These are phyloP conservation scores for Ophiostoma quercus DNA, from an alignment of 2,329 filamentous ascomycete species.

Conservation along the genomic window DNA sequence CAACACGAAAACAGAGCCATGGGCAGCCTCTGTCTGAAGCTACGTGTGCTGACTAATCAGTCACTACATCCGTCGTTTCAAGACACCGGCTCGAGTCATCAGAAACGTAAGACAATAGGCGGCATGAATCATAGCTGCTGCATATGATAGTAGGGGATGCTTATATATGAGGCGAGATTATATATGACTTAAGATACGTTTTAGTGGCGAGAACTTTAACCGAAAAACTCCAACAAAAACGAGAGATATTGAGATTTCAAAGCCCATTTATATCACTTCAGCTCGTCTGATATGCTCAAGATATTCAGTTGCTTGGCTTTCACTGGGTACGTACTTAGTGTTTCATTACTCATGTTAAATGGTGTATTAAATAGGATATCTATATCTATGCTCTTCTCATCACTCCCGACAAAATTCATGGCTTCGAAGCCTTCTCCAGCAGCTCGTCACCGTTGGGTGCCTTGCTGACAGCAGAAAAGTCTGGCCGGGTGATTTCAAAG, in stretches of 20 bases:
- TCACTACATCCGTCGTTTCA: background rate
- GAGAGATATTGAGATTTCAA: too few species aligned
- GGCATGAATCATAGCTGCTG: background rate
- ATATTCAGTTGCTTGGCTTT: background rate
- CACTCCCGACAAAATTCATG: background rate
- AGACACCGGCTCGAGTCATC: background rate
- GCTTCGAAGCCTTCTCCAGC: slow-evolving; percentile 22
- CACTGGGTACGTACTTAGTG: background rate
- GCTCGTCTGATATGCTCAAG: background rate
- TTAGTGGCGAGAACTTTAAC: too few species aligned
- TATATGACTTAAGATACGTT: background rate
- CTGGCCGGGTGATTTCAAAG: slow-evolving; percentile 64
- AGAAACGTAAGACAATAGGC: background rate
- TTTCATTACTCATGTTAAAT: background rate
- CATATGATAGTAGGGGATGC: background rate
- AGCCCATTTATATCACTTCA: too few species aligned
- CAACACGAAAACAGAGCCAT: too few species aligned
- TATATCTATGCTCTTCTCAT: background rate
- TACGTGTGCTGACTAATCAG: background rate
- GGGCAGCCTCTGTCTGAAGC: too few species aligned
- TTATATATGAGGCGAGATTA: background rate
- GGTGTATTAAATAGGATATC: background rate
- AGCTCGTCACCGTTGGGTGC: slow-evolving; percentile 34
- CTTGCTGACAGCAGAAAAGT: slow-evolving; percentile 44
- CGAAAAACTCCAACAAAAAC: too few species aligned